These are phyloP conservation scores for Rhodamnia argentea DNA, from an alignment of 345 rosid species.

Conservation along the genomic window DNA sequence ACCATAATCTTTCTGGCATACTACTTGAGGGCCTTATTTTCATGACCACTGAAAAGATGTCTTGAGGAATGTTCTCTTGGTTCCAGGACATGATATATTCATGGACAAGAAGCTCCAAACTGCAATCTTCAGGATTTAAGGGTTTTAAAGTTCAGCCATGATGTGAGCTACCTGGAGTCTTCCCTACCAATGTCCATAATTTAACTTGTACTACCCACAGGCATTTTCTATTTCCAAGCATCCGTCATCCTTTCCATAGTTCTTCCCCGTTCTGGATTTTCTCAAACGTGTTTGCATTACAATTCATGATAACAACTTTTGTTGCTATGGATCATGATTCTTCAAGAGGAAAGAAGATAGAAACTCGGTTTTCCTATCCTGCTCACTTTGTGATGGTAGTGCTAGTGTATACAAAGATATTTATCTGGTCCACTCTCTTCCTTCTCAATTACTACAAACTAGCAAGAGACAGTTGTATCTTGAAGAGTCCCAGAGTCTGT, in stretches of 20 bases:
- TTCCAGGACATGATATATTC: not conserved
- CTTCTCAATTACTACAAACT: not conserved
- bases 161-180: not conserved
- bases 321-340: not conserved
- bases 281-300: not conserved
- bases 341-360: not conserved
- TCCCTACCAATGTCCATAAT: not conserved
- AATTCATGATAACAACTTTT: not conserved
- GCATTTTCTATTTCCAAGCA: not conserved
- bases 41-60: not conserved
- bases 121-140: not conserved
- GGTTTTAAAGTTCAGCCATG: not conserved
- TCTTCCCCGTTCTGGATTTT: not conserved
- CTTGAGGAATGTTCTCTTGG: not conserved
- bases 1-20: not conserved
- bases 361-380: not conserved
- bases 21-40: not conserved
- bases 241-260: not conserved
- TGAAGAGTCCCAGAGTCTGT: not conserved
- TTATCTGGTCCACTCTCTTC: not conserved
- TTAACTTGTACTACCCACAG: not conserved
- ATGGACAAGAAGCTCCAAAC: not conserved
- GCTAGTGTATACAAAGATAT: not conserved
- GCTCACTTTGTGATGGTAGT: not conserved
- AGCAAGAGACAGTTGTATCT: not conserved